Evolutionary conservation across 139 green algal species (phyloP), one percentile per base, ranked within the genome.

Genomic region (Haematococcus lacustris): DNA sequence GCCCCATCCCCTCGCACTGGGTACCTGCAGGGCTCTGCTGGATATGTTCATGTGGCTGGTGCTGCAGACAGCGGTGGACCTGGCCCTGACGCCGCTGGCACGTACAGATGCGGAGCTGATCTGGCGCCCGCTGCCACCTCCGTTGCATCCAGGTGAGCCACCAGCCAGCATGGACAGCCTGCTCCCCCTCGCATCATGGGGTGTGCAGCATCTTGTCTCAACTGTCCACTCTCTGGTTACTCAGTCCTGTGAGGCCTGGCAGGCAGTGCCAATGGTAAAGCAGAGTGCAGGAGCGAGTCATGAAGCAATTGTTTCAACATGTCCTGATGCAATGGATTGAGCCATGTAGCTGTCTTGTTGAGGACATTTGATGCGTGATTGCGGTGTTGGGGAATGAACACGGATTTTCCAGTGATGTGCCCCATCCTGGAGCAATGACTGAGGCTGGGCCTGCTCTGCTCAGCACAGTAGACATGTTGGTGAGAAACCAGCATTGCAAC

Each of bases 31-130:
- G 71, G 28, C 66, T 2, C 33, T 76, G n/a, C 32, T 65, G 33
- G 71, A 76, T 41, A 70, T 76, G 41, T 25, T 76, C 25, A 67
- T 76, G 60, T 76, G 71, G 71, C 71, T 76, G 25, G 63, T 69
- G 33, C 60, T 51, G 32, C 60, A 70, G 25, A 70, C 71, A 34
- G 71, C 53, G 1, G 34, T 70, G 2, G 71, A 76, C 41, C 28
- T 76, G 39, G 26, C 61, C 23, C n/a, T 70, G 6, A 47, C 47
- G n/a, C 71, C 71, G 3, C 39, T 76, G 32, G 70, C 71, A 50
- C 28, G 33, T 1, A 61, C 28, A 30, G 71, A 76, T 6, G 60
- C 3, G 6, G 2, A 26, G 39, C 4, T 34, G 9, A 47, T 76
- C 17, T 17, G 7, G 3, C 23, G 13, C 7, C 59, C 38, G 1